These are phyloP conservation scores for Tricharina praecox DNA, from an alignment of 495 filamentous ascomycete genomes.

Conservation along the genomic window DNA sequence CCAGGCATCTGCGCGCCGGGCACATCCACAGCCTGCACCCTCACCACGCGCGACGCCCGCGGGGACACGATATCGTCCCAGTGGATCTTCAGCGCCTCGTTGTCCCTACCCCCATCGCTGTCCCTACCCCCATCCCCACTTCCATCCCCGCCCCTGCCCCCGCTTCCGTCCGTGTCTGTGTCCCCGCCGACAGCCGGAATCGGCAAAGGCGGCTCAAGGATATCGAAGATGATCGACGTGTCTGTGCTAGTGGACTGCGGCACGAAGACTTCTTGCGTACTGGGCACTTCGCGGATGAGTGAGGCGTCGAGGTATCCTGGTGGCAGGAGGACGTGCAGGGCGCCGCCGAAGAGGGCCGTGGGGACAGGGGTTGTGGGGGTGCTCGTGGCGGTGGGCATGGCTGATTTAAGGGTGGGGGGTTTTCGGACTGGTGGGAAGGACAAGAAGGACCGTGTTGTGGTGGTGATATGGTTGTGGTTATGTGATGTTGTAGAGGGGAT, in stretches of 20 bases:
- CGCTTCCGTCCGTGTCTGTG: too few species aligned
- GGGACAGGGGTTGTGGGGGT: neutral
- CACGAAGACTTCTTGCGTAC: constrained; percentile 89
- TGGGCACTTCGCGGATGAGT: constrained; percentile 71
- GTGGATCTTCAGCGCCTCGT: constrained; percentile 33
- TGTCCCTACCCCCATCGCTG: constrained; percentile 34
- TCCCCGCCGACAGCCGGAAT: too few species aligned
- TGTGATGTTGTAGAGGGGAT: too few species aligned
- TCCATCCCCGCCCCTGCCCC: too few species aligned
- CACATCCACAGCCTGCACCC: constrained; percentile 14
- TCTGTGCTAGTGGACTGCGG: constrained; percentile 52
- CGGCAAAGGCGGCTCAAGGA: constrained; percentile 34
- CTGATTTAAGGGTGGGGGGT: neutral
- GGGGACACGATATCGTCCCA: neutral
- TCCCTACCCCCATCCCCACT: too few species aligned
- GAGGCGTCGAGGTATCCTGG: constrained; percentile 60
- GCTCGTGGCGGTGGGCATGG: neutral
- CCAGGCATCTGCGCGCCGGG: too few species aligned
- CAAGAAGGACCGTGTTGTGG: too few species aligned
- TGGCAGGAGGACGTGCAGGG: constrained; percentile 41
- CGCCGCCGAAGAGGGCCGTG: constrained; percentile 52
- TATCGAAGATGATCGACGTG: constrained; percentile 72
- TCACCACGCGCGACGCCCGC: constrained; percentile 3
- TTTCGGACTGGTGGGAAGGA: neutral
- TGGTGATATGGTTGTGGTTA: too few species aligned